These are phyloP conservation scores for Hericium erinaceus DNA, from an alignment of 768 basidiomycete species.

Conservation along the genomic window DNA sequence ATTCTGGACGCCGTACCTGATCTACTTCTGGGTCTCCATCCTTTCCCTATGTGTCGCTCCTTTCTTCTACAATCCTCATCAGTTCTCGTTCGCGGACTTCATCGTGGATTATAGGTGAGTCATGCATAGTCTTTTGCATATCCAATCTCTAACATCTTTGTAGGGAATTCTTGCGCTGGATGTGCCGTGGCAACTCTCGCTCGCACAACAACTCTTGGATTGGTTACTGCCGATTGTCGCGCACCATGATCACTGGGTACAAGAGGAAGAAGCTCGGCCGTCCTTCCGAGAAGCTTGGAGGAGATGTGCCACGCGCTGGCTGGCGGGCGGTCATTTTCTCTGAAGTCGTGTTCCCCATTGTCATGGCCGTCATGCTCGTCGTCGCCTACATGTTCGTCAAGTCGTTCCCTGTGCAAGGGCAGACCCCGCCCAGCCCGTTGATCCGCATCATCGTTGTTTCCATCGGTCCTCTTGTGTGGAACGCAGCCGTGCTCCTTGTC, in stretches of 20 bases:
- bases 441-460: conserved; percentile 91
- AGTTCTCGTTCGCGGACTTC: conserved; percentile 95
- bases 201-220: conserved; percentile 99
- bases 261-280: conserved; percentile 96
- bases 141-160: conserved; percentile 2
- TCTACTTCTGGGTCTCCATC: conserved; percentile 98
- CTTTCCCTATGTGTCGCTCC: conserved; percentile 88
- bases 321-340: conserved; percentile 88
- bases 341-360: conserved; percentile 77
- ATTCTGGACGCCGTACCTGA: conserved; percentile 84
- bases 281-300: conserved; percentile 94
- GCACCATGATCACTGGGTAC: conserved; percentile 99
- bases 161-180: conserved; percentile 97
- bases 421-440: conserved; percentile 68
- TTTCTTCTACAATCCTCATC: conserved; percentile 99
- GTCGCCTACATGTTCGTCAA: conserved; percentile 91
- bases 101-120: conserved; percentile 87
- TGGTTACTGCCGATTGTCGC: conserved; percentile 94
- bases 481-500: conserved; percentile 77
- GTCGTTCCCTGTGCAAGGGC: conserved; percentile 66
- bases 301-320: conserved; percentile 87
- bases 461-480: conserved; percentile 92
- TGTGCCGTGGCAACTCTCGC: conserved; percentile 96
- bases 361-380: conserved; percentile 79
- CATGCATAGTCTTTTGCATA: not conserved